Evolutionary conservation across 1,139 yeast genomes (phyloP).

Genomic region (Lodderomyces beijingensis): DNA sequence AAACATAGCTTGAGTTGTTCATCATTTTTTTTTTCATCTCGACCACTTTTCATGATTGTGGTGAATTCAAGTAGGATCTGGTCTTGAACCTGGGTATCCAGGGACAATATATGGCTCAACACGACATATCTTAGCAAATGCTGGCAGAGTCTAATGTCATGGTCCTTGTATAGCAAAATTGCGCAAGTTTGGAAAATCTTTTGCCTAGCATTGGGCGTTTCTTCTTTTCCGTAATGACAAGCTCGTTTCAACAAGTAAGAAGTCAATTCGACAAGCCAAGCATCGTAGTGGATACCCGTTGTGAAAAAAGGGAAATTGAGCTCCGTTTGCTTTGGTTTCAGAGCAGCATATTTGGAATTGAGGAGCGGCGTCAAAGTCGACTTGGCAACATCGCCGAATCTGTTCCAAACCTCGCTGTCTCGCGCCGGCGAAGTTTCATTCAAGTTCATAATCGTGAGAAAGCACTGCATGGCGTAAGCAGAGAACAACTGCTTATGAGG

Average conservation of each 20-base stretch:
- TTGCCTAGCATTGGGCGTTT: conserved; percentile 12
- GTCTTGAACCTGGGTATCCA: conserved; percentile 38
- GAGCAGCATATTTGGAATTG: conserved; percentile 62
- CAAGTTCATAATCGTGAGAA: conserved; percentile 61
- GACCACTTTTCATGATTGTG: conserved; percentile 27
- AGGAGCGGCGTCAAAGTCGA: conserved; percentile 75
- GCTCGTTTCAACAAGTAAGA: conserved; percentile 57
- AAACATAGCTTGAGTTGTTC: conserved; percentile 60
- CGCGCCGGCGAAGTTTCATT: conserved; percentile 31
- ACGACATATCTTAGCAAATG: conserved; percentile 79
- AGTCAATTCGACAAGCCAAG: conserved; percentile 71
- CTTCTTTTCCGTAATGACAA: conserved; percentile 11
- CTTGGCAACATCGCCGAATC: conserved; percentile 62
- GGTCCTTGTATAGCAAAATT: conserved; percentile 57
- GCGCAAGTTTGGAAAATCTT: conserved; percentile 63
- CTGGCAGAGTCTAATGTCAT: conserved; percentile 65
- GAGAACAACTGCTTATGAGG: conserved; percentile 81
- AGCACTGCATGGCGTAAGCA: conserved; percentile 88
- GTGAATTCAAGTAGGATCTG: conserved; percentile 54
- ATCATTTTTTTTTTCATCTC: conserved; percentile 30
- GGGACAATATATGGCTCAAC: conserved; percentile 58
- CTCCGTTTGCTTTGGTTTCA: conserved; percentile 36
- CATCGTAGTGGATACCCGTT: conserved; percentile 33
- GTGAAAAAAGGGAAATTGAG: conserved; percentile 32
- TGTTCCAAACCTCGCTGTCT: conserved; percentile 43